Evolutionary conservation across 2,329 filamentous ascomycete species (phyloP).

Genomic region (Ustulina deusta): DNA sequence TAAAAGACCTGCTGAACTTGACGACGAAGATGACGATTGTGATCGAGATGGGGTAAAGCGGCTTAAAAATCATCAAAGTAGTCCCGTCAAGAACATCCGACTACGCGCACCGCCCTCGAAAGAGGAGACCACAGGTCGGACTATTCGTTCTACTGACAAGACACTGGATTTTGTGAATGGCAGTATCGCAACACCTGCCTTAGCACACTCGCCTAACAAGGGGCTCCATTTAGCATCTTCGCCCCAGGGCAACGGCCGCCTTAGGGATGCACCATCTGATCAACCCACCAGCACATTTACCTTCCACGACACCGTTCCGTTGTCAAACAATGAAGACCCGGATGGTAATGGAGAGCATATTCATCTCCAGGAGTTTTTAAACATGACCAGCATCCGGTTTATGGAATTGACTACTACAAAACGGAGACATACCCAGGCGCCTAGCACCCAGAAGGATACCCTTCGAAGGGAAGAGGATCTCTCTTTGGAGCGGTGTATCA

Average conservation of each 20-base stretch:
- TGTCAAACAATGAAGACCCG: slow-evolving; percentile 57
- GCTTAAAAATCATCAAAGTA: slow-evolving; percentile 77
- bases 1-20: slow-evolving; percentile 79
- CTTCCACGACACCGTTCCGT: slow-evolving; percentile 57
- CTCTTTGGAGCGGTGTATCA: slow-evolving; percentile 81
- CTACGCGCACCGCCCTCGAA: slow-evolving; percentile 77
- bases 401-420: slow-evolving; percentile 99
- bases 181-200: slow-evolving; percentile 56
- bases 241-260: slow-evolving; percentile 67
- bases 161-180: slow-evolving; percentile 57
- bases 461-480: slow-evolving; percentile 62
- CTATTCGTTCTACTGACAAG: slow-evolving; percentile 62
- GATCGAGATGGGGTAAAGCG: slow-evolving; percentile 74
- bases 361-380: slow-evolving; percentile 90
- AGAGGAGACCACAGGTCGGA: slow-evolving; percentile 72
- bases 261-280: slow-evolving; percentile 65
- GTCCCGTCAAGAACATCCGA: slow-evolving; percentile 80
- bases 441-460: slow-evolving; percentile 60
- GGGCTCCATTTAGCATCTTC: slow-evolving; percentile 60
- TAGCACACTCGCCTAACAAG: slow-evolving; percentile 62
- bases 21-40: slow-evolving; percentile 70
- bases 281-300: slow-evolving; percentile 59
- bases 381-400: slow-evolving; percentile 96
- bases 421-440: slow-evolving; percentile 83
- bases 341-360: slow-evolving; percentile 73